Base-by-base conservation (phyloP, 2,329 filamentous ascomycete species). In the Seiridium cupressi region DNA sequence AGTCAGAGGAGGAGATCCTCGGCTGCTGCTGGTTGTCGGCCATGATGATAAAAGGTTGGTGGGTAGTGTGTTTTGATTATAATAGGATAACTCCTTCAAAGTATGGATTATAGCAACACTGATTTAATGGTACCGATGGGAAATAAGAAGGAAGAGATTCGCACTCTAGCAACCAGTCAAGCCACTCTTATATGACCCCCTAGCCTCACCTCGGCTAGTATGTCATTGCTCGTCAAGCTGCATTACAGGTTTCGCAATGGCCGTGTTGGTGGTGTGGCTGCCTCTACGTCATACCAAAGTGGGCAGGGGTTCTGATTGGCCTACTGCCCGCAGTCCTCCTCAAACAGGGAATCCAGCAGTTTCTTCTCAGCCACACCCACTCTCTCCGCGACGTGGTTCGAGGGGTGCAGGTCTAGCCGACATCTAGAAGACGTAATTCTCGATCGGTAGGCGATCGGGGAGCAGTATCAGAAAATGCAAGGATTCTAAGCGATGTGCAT, bases 1-100 rank as follows among this genome's bases (percentile, higher is more conserved):
- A 62, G n/a, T 51, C 46, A n/a, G 55, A 53, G 7, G 49, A 36
- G 34, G 49, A 53, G 49, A 53, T 53, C 35, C 49, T 35, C 5
- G 49, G 49, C 18, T 49, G 47, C 18, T 49, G 32, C n/a, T 44
- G 8, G 51, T 55, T 55, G 8, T 55, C 51, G 51, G 51, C 36
- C 49, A 53, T 53, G 3, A 11, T 34, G 31, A 32, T 32, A 34
- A 4, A 18, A 26, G 46, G 34, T 3, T 5, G 1, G 3, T 10
- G 5, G 31, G 7, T 53, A 1, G 49, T 53, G 18, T 13, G 32
- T 18, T 36, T 13, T 53, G 5, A 38, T 51, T 38, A 9, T 26
- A 26, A 26, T 26, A 26, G 18, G 18, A 26, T 26, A 26, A 26
- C 18, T 26, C 18, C 18, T 26, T 26, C 18, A 26, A 26, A 26